A percentile compares a stretch with the other conserved stretches of the same genome.
These are phyloP conservation scores for Mycena filopes DNA, from an alignment of 768 basidiomycete species.

Conservation along the genomic window DNA sequence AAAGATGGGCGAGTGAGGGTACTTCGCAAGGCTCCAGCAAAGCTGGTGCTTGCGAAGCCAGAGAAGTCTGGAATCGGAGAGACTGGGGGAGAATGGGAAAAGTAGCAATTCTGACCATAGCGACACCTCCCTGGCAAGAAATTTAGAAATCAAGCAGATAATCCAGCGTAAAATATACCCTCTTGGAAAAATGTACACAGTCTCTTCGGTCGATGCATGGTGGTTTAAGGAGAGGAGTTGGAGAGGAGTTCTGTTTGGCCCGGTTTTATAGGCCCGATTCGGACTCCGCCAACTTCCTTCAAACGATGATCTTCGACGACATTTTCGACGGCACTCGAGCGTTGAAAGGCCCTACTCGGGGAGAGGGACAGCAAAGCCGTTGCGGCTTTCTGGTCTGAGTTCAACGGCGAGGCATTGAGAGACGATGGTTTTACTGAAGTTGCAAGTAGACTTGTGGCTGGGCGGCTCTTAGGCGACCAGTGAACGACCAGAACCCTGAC, in stretches of 20 bases:
- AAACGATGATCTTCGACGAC: too few relatives aligned
- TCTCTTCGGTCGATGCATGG: conserved; percentile 8
- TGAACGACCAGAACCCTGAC: too few relatives aligned
- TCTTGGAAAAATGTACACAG: conserved; percentile 15
- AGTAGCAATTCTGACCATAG: conserved; percentile 12
- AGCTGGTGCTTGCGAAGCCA: not conserved
- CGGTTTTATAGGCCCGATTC: not conserved
- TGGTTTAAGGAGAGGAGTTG: not conserved
- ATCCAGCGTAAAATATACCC: not conserved
- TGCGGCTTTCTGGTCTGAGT: too few relatives aligned
- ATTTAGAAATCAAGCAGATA: not conserved
- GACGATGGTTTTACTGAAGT: too few relatives aligned
- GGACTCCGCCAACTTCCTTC: not conserved
- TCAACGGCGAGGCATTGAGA: too few relatives aligned
- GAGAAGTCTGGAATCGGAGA: not conserved
- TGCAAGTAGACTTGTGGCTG: too few relatives aligned
- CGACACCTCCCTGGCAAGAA: conserved; percentile 13
- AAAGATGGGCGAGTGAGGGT: not conserved
- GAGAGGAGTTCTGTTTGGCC: not conserved
- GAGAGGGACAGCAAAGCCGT: too few relatives aligned
- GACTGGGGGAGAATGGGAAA: conserved; percentile 1
- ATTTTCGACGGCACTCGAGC: too few relatives aligned
- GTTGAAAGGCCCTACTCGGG: too few relatives aligned
- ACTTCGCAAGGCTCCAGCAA: too few relatives aligned
- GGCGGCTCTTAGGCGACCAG: too few relatives aligned